Conservation (phyloP, 73 alveolate genomes). For the Paramecium sonneborni region DNA sequence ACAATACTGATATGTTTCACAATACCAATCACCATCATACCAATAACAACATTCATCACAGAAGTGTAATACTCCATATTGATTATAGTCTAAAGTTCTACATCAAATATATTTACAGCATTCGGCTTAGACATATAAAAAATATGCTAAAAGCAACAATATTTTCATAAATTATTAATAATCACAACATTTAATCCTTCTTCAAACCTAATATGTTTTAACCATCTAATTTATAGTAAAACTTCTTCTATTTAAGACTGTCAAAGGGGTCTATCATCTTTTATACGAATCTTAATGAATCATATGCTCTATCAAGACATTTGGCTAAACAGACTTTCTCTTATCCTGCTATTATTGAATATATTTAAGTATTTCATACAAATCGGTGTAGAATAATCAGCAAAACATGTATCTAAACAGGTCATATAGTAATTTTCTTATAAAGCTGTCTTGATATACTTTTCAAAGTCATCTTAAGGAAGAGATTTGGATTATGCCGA, state of each 20-base stretch:
- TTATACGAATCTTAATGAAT: not conserved
- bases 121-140: not conserved
- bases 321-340: constrained; percentile 44
- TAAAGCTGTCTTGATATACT: not conserved
- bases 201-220: constrained; percentile 1
- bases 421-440: not conserved
- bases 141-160: not conserved
- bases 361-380: not conserved
- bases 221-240: constrained; percentile 26
- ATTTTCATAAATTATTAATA: not conserved
- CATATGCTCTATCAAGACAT: constrained; percentile 43
- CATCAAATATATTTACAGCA: not conserved
- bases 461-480: constrained; percentile 34
- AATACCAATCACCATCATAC: not conserved
- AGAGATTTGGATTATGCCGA: not conserved
- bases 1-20: not conserved
- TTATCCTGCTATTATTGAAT: not conserved
- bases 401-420: not conserved
- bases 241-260: not conserved
- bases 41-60: not conserved
- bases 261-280: not conserved
- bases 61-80: not conserved
- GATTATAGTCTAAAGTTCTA: not conserved
- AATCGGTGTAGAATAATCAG: constrained; percentile 9
- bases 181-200: constrained; percentile 10